A percentile compares a stretch with the other conserved stretches of the same genome.
phyloP scores from a whole-genome alignment of 1,284 basidiomycete genomes.

The Chalciporus sp. region DNA sequence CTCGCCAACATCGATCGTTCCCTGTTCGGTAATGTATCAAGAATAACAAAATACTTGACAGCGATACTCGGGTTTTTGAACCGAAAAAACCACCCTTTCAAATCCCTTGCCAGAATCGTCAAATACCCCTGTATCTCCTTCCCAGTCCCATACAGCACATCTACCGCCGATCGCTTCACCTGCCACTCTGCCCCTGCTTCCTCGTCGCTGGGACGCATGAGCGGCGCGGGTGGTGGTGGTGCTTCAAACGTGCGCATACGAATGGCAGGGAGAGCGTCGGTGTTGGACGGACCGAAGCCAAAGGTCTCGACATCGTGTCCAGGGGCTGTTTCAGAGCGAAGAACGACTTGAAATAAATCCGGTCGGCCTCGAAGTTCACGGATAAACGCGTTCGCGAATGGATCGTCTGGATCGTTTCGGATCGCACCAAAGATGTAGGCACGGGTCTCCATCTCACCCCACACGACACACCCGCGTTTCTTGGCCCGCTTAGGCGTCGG shows the following conservation, averaged over 20 bases:
- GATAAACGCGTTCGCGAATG: slow-evolving; percentile 29
- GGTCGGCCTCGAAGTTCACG: slow-evolving; percentile 30
- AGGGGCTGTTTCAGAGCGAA: slow-evolving; percentile 32
- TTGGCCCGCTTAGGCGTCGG: slow-evolving; percentile 19
- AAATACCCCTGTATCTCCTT: slow-evolving; percentile 13
- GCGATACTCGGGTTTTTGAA: slow-evolving; percentile 29
- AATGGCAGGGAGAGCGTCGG: slow-evolving; percentile 10
- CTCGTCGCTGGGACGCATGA: background rate
- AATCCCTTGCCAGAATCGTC: background rate
- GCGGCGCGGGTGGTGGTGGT: slow-evolving; percentile 5
- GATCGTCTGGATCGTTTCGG: slow-evolving; percentile 26
- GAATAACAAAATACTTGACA: slow-evolving; percentile 36
- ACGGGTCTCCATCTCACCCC: slow-evolving; percentile 23
- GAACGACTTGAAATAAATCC: slow-evolving; percentile 36
- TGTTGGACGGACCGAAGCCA: slow-evolving; percentile 13
- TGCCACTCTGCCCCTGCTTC: slow-evolving; percentile 20
- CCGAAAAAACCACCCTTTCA: slow-evolving; percentile 23
- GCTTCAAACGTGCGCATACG: slow-evolving; percentile 29
- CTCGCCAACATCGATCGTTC: slow-evolving; percentile 8
- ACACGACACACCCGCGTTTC: slow-evolving; percentile 16
- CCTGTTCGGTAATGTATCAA: slow-evolving; percentile 21
- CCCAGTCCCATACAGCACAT: slow-evolving; percentile 25
- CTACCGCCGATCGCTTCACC: slow-evolving; percentile 11
- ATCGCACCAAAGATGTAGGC: slow-evolving; percentile 37
- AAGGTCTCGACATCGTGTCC: slow-evolving; percentile 25